Evolutionary conservation across 2,329 filamentous ascomycete genomes (phyloP).

Genomic region (Lachnellula subtilissima): DNA sequence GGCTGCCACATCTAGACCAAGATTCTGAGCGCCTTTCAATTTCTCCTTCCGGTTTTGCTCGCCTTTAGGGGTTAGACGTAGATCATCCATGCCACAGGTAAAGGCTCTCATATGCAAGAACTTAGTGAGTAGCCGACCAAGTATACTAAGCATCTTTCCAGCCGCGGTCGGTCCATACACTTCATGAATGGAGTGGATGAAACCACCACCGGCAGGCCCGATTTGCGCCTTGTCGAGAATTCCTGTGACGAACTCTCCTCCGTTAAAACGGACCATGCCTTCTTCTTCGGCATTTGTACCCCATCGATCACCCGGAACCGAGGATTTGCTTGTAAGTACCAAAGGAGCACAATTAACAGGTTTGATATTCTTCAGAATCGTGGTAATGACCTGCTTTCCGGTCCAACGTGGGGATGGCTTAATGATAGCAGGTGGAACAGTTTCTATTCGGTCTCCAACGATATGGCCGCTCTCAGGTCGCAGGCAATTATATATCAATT

Average conservation of each 20-base stretch:
- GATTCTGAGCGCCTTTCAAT: slow-evolving; percentile 59
- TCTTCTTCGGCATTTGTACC: slow-evolving; percentile 66
- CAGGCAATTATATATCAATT: slow-evolving; percentile 86
- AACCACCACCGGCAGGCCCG: slow-evolving; percentile 77
- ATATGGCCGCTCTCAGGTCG: slow-evolving; percentile 89
- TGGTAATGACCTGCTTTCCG: slow-evolving; percentile 92
- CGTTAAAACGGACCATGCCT: slow-evolving; percentile 72
- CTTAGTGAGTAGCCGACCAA: slow-evolving; percentile 84
- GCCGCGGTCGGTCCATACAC: slow-evolving; percentile 84
- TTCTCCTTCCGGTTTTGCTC: slow-evolving; percentile 66
- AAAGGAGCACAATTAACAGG: slow-evolving; percentile 71
- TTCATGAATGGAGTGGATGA: slow-evolving; percentile 91
- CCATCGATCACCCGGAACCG: slow-evolving; percentile 77
- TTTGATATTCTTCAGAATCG: slow-evolving; percentile 86
- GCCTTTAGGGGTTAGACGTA: slow-evolving; percentile 76
- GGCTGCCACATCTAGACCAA: slow-evolving; percentile 75
- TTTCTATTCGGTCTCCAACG: slow-evolving; percentile 72
- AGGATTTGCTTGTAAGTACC: slow-evolving; percentile 73
- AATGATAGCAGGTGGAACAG: slow-evolving; percentile 73
- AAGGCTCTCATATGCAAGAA: slow-evolving; percentile 92
- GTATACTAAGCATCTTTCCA: slow-evolving; percentile 80
- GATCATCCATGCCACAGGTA: slow-evolving; percentile 94
- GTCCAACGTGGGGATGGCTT: slow-evolving; percentile 85
- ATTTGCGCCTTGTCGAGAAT: slow-evolving; percentile 96
- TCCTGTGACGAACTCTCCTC: slow-evolving; percentile 82